Conservation (phyloP, 192 early-diverging fungal genomes). For the Podila clonocystis region DNA sequence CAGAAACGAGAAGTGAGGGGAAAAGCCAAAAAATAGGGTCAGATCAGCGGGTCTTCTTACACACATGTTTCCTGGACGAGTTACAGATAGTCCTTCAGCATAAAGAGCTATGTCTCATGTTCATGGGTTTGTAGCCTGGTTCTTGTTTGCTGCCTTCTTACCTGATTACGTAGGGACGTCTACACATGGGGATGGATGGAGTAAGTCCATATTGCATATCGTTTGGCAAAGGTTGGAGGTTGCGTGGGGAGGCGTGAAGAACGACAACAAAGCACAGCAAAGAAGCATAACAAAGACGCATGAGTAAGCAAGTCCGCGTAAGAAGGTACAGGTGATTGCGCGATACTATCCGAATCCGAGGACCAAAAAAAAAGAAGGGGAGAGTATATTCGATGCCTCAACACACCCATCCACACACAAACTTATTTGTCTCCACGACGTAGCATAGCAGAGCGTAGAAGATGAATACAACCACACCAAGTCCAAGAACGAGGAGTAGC, state of each 20-base stretch:
- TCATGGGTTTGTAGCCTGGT: neutral
- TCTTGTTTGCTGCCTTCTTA: slow-evolving; percentile 10
- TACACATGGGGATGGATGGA: neutral
- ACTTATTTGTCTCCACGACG: too few relatives aligned
- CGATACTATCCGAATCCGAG: too few relatives aligned
- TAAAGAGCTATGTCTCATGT: neutral
- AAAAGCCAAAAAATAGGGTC: neutral
- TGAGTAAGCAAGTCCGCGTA: too few relatives aligned
- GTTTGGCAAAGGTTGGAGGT: too few relatives aligned
- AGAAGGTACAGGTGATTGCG: too few relatives aligned
- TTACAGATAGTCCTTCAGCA: neutral
- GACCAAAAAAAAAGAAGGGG: neutral
- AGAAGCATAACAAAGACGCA: too few relatives aligned
- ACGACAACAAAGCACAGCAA: too few relatives aligned
- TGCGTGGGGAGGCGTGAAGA: too few relatives aligned
- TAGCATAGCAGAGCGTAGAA: neutral
- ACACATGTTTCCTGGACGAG: too few relatives aligned
- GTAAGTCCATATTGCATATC: too few relatives aligned
- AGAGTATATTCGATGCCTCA: neutral
- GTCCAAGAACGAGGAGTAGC: too few relatives aligned
- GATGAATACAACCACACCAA: neutral
- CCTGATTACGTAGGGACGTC: slow-evolving; percentile 53
- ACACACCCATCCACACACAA: too few relatives aligned
- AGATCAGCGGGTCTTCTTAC: neutral
- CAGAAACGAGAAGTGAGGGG: neutral